Conservation (phyloP, 2,329 filamentous ascomycete genomes). For the Rachicladosporium sp. region DNA sequence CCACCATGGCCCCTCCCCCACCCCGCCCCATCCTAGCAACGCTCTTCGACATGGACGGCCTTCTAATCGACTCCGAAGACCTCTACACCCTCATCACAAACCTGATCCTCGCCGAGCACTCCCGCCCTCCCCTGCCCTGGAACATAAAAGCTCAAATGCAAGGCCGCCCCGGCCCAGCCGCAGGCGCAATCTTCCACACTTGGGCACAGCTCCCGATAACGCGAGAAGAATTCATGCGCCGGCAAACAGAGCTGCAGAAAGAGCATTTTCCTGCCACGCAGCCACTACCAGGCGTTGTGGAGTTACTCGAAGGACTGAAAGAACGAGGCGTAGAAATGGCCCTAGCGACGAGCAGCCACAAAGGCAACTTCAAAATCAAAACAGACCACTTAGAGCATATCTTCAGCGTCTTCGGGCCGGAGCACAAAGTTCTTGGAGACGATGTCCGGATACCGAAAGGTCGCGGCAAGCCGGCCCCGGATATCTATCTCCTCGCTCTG, state of each 20-base stretch:
- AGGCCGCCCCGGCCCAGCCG: slow-evolving; percentile 49
- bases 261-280: slow-evolving; percentile 59
- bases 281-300: slow-evolving; percentile 65
- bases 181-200: slow-evolving; percentile 53
- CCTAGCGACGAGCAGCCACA: slow-evolving; percentile 69
- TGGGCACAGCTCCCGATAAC: slow-evolving; percentile 81
- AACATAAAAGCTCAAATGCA: slow-evolving; percentile 85
- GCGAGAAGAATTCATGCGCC: slow-evolving; percentile 50
- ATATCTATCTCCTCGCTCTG: slow-evolving; percentile 85
- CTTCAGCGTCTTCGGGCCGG: slow-evolving; percentile 48
- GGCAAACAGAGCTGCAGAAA: slow-evolving; percentile 52
- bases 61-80: slow-evolving; percentile 89
- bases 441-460: slow-evolving; percentile 65
- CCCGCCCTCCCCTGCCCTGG: slow-evolving; percentile 71
- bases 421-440: slow-evolving; percentile 71
- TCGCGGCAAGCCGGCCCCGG: slow-evolving; percentile 84
- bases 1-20: slow-evolving; percentile 3
- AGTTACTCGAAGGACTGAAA: slow-evolving; percentile 50
- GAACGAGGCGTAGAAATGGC: slow-evolving; percentile 55
- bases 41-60: slow-evolving; percentile 97
- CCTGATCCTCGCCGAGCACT: slow-evolving; percentile 63
- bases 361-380: slow-evolving; percentile 64
- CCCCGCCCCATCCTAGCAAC: slow-evolving; percentile 59
- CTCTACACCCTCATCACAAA: slow-evolving; percentile 77
- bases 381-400: slow-evolving; percentile 41